Conservation (phyloP, 208 protist species). For the Balamuthia mandrillaris region DNA sequence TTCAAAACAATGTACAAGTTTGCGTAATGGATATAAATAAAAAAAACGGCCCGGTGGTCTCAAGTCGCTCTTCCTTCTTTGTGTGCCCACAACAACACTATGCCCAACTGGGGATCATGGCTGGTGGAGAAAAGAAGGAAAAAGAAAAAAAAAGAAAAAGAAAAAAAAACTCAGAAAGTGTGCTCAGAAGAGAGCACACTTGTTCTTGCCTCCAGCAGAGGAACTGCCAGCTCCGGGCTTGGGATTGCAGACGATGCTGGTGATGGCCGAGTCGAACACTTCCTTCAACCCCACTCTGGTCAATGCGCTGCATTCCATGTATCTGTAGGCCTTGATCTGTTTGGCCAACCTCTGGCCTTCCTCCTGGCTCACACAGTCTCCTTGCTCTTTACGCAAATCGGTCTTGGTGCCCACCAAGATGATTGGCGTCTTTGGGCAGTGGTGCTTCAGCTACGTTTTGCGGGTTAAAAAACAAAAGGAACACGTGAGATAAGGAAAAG, state of each 20-base stretch:
- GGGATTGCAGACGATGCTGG: conserved; percentile 39
- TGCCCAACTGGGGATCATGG: no score
- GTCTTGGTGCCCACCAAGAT: conserved; percentile 41
- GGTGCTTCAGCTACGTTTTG: conserved; percentile 43
- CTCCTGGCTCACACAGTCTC: conserved; percentile 5
- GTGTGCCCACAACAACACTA: no score
- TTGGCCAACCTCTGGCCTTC: conserved; percentile 38
- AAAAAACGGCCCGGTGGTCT: no score
- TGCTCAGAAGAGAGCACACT: conserved; percentile 12
- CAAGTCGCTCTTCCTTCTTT: no score
- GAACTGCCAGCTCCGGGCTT: conserved; percentile 4
- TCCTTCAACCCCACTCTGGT: conserved; percentile 29
- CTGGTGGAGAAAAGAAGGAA: no score
- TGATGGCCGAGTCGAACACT: conserved; percentile 37
- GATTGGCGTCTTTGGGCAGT: conserved; percentile 39
- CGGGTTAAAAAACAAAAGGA: no score
- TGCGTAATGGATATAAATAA: no score
- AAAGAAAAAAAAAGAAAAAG: no score
- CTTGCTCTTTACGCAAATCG: conserved; percentile 42
- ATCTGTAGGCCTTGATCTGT: conserved; percentile 37
- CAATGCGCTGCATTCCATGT: conserved; percentile 34
- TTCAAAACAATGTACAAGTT: no score
- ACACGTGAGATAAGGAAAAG: no score
- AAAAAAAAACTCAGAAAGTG: no score
- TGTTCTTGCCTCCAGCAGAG: conserved; percentile 24